These are phyloP conservation scores for Eucalyptus curtisii DNA, from an alignment of 345 rosid genomes.

Conservation along the genomic window DNA sequence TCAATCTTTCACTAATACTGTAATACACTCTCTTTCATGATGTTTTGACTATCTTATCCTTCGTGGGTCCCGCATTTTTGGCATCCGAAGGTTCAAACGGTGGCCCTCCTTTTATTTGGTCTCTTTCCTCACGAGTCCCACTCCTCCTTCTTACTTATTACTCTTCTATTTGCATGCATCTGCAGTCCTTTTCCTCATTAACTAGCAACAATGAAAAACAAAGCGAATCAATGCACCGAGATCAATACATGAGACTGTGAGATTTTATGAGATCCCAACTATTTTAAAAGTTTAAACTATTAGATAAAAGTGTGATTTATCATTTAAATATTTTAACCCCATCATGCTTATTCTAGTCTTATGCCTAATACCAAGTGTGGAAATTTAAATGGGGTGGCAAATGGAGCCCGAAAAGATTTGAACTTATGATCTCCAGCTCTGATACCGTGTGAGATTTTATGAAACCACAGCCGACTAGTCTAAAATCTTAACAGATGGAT, in stretches of 20 bases:
- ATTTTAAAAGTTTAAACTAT: accelerated
- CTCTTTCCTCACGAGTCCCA: background rate
- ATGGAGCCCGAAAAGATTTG: no score
- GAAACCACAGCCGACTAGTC: no score
- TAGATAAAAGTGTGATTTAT: no score
- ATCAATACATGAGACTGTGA: no score
- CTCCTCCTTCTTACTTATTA: background rate
- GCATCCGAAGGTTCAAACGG: background rate
- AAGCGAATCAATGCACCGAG: accelerated
- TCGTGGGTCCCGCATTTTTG: background rate
- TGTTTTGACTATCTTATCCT: background rate
- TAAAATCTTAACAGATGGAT: no score
- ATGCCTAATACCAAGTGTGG: no score
- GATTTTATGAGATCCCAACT: no score
- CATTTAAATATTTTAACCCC: no score
- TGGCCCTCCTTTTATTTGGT: background rate
- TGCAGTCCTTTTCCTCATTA: background rate
- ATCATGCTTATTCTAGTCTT: no score
- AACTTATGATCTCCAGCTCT: accelerated
- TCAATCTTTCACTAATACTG: background rate
- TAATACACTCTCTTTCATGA: background rate
- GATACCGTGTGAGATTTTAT: no score
- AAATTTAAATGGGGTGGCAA: no score
- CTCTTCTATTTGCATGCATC: no score
- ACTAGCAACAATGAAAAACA: background rate